A percentile compares a stretch with the other conserved stretches of the same genome.
Conservation (phyloP, 1,139 yeast genomes). For the Taphrina sp. region DNA sequence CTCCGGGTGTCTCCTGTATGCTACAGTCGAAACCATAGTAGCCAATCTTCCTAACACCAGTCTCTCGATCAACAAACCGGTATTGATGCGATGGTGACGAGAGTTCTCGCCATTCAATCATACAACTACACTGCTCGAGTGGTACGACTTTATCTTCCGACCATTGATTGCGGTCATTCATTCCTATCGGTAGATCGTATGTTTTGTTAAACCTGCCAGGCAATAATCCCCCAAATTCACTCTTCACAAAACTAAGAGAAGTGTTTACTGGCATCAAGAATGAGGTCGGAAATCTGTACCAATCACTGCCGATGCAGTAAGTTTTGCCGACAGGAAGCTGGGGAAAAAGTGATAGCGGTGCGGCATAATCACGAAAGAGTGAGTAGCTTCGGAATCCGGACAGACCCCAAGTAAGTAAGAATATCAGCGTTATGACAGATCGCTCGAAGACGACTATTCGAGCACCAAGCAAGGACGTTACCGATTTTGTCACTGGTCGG, state of each 20-base stretch:
- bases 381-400: slow-evolving; percentile 44
- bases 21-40: slow-evolving; percentile 15
- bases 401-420: slow-evolving; percentile 30
- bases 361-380: slow-evolving; percentile 43
- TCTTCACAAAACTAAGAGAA: slow-evolving; percentile 64
- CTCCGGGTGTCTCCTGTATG: neutral
- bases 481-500: neutral
- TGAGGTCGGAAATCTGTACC: slow-evolving; percentile 91
- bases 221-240: slow-evolving; percentile 80
- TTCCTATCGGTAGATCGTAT: slow-evolving; percentile 35
- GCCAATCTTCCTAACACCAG: slow-evolving; percentile 4
- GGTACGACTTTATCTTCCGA: slow-evolving; percentile 9
- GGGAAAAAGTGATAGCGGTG: slow-evolving; percentile 45
- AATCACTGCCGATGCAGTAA: slow-evolving; percentile 80
- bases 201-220: slow-evolving; percentile 71
- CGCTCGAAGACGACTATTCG: neutral
- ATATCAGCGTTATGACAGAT: slow-evolving; percentile 1
- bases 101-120: slow-evolving; percentile 7
- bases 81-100: neutral
- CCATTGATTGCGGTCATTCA: slow-evolving; percentile 38
- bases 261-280: slow-evolving; percentile 65
- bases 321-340: slow-evolving; percentile 22
- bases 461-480: neutral
- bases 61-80: slow-evolving; percentile 21
- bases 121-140: slow-evolving; percentile 3